Evolutionary conservation across 352 stramenopile genomes (phyloP).

Genomic region (Phytophthora macrochlamydospora): DNA sequence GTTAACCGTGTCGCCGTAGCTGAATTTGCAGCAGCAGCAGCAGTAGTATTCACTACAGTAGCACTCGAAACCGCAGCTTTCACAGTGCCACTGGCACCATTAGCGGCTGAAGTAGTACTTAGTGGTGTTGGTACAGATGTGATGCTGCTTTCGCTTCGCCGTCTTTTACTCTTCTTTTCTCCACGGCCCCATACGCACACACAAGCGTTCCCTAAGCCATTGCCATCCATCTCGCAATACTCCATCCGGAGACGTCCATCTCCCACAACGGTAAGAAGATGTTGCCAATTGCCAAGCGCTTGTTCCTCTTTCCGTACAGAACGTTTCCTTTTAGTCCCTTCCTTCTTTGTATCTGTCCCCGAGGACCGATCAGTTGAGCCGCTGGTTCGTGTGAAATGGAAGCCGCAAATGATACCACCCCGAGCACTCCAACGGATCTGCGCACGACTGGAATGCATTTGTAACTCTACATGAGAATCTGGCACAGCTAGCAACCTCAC

Average conservation of each 20-base stretch:
- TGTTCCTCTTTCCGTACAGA: constrained; percentile 14
- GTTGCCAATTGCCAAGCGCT: constrained; percentile 58
- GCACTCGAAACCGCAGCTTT: not conserved
- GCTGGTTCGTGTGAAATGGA: constrained; percentile 58
- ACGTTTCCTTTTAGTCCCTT: constrained; percentile 24
- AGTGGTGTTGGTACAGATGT: constrained; percentile 6
- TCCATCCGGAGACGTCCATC: constrained; percentile 54
- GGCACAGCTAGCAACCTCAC: constrained; percentile 56
- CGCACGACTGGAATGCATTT: constrained; percentile 55
- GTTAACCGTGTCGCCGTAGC: no score
- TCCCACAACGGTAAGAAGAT: constrained; percentile 54
- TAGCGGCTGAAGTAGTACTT: constrained; percentile 5
- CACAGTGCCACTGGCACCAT: not conserved
- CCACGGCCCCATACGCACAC: constrained; percentile 56
- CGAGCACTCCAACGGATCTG: constrained; percentile 64
- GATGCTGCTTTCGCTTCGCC: constrained; percentile 11
- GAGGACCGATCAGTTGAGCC: constrained; percentile 11
- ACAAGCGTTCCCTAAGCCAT: constrained; percentile 66
- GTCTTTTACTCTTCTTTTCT: constrained; percentile 30
- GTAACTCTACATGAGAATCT: constrained; percentile 70
- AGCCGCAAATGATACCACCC: constrained; percentile 66
- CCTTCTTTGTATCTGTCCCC: constrained; percentile 20
- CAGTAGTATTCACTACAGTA: not conserved
- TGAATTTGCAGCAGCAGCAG: not conserved
- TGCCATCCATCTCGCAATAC: constrained; percentile 76